phyloP scores from a whole-genome alignment of 208 protist genomes.

The Phytomonas francai region DNA sequence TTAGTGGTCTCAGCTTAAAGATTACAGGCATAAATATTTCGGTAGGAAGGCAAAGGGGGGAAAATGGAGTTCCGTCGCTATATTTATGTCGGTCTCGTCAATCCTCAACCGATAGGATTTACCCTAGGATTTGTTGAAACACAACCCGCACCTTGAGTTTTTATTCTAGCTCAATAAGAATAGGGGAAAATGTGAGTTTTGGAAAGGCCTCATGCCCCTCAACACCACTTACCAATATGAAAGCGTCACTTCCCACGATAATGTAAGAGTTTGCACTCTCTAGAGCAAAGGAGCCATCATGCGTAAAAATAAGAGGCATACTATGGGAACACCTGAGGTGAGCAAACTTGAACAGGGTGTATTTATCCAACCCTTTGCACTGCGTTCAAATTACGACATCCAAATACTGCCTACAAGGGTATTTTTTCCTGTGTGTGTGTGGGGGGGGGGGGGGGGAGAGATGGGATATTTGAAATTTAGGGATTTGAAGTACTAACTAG shows the following conservation, averaged over 20 bases:
- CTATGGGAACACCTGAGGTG: background rate
- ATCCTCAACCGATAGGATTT: background rate
- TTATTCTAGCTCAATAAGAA: background rate
- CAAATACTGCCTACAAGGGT: background rate
- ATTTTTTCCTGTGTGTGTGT: background rate
- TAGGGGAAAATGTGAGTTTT: background rate
- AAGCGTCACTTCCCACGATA: background rate
- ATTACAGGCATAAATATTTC: background rate
- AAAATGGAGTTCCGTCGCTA: background rate
- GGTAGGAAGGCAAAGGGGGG: background rate
- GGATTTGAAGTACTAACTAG: background rate
- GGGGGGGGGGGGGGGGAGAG: too few relatives aligned
- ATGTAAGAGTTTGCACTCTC: background rate
- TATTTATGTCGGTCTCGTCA: background rate
- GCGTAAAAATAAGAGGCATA: background rate
- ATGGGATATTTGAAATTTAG: background rate
- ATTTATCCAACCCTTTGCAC: background rate
- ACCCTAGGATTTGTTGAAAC: background rate
- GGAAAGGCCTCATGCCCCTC: background rate
- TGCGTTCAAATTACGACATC: background rate
- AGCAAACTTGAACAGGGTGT: background rate
- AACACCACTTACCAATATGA: background rate
- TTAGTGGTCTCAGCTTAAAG: background rate
- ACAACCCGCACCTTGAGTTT: background rate
- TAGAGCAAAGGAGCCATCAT: background rate